A percentile compares a stretch with the other conserved stretches of the same genome.
These are phyloP conservation scores for Sporothrix dimorphospora DNA, from an alignment of 2,329 filamentous ascomycete genomes.

Conservation along the genomic window DNA sequence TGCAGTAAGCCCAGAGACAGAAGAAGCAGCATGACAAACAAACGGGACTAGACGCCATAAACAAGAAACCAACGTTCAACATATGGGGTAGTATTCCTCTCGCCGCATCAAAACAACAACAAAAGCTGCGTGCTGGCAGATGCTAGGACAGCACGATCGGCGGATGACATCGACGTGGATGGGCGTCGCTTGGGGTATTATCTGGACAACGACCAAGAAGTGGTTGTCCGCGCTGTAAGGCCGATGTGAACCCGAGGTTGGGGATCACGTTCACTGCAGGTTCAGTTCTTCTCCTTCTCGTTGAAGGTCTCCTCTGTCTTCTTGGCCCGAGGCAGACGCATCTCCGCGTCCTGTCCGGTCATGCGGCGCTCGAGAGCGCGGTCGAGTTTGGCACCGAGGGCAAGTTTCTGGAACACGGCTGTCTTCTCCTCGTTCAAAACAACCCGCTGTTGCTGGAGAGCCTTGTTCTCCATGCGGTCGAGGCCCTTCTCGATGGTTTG, in stretches of 20 bases:
- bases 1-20: background rate
- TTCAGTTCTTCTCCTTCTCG: slow-evolving; percentile 45
- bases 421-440: slow-evolving; percentile 77
- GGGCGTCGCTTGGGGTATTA: slow-evolving; percentile 7
- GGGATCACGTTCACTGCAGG: no score
- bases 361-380: slow-evolving; percentile 83
- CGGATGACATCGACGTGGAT: background rate
- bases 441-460: slow-evolving; percentile 80
- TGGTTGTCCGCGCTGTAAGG: background rate
- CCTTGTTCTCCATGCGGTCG: slow-evolving; percentile 87
- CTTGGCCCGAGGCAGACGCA: slow-evolving; percentile 57
- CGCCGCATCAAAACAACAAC: background rate
- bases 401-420: slow-evolving; percentile 81
- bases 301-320: slow-evolving; percentile 30
- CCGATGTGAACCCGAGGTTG: background rate
- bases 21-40: background rate
- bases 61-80: background rate
- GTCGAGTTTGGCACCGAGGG: slow-evolving; percentile 87
- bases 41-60: background rate
- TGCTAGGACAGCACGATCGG: background rate
- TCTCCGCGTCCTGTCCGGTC: slow-evolving; percentile 86
- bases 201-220: background rate
- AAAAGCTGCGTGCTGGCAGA: background rate
- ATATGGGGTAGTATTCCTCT: slow-evolving; percentile 1
- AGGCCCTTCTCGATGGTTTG: slow-evolving; percentile 76